Percentiles rank a stretch among this genome's conserved stretches.
Conservation (phyloP, 2,329 filamentous ascomycete genomes). For the Didymella glomerata region DNA sequence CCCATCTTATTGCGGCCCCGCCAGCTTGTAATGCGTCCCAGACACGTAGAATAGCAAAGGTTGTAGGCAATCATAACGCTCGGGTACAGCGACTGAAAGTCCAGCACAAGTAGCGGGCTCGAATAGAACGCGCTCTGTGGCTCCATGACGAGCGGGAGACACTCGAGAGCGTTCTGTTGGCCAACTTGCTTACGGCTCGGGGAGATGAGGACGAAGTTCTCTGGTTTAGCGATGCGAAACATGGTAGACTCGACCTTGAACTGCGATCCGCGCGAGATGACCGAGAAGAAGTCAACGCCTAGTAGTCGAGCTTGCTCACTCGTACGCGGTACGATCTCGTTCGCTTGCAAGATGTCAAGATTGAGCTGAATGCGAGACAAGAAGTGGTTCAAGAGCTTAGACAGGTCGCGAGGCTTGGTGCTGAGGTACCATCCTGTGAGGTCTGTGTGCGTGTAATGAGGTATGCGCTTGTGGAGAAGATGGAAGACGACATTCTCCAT, state of each 20-base stretch:
- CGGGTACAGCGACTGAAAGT: constrained; percentile 96
- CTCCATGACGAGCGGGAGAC: constrained; percentile 95
- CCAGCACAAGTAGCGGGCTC: constrained; percentile 86
- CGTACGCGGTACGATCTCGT: constrained; percentile 86
- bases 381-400: constrained; percentile 81
- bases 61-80: constrained; percentile 99
- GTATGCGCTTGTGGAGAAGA: constrained; percentile 83
- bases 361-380: constrained; percentile 78
- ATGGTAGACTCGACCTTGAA: constrained; percentile 99
- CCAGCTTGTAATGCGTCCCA: constrained; percentile 87
- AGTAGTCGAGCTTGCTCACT: constrained; percentile 93
- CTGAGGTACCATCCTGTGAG: constrained; percentile 84
- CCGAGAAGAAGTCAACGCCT: constrained; percentile 95
- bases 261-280: constrained; percentile 92
- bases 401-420: constrained; percentile 71
- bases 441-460: constrained; percentile 82
- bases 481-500: constrained; percentile 97
- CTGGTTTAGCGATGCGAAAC: constrained; percentile 97
- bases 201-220: constrained; percentile 90
- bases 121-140: constrained; percentile 94
- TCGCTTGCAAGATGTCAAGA: constrained; percentile 88
- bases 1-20: constrained; percentile 95
- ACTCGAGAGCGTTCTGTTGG: constrained; percentile 92
- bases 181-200: constrained; percentile 92
- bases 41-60: constrained; percentile 96